Base-by-base conservation (phyloP, 2,329 filamentous ascomycete species). In the Pseudovirgaria hyperparasitica region DNA sequence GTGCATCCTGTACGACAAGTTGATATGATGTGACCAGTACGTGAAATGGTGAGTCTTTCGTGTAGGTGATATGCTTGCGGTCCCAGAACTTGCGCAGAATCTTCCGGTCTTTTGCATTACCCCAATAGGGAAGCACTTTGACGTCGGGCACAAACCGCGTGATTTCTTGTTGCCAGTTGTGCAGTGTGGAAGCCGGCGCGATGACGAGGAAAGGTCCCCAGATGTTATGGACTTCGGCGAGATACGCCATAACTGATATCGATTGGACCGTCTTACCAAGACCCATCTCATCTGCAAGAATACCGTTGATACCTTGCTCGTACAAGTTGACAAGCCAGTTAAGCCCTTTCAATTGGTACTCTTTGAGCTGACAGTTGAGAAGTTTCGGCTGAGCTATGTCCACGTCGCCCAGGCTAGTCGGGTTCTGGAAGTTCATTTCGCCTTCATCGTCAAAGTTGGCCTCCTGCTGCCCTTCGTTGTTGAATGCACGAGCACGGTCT, bases 101-200 rank as follows among this genome's bases (percentile, higher is more conserved):
- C 56, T 98, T 98, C 43, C 90, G 76, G 49, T 98, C 90, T 35
- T 78, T 82, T 9, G 85, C 86, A 30, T 77, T 90, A 40, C 90
- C 90, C 90, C 90, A 98, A 62, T 98, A 98, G 3, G 90, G 90
- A 19, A 98, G 63, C 16, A 93, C 85, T 58, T 96, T 96, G 54
- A 98, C 75, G 31, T 82, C 74, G 1, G 90, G 90, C 2, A 98
- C 86, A 52, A 98, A 98, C 52, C 74, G 86, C 34, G 82, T 72
- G 38, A 98, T 93, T 62, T 98, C 90, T 54, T 98, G 90, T 55
- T 98, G 86, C 90, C 90, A 98, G 51, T 98, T 98, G 73, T 98
- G 87, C 32, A 98, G 63, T 2, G 90, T 98, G 1, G 86, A 94
- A 1, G 90, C 85, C 0, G 90, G 90, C 0, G 90, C 90, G 36